Percentiles rank a stretch among this genome's conserved stretches.
phyloP scores from a whole-genome alignment of 164 flowering plant species.

The Houttuynia cordata region DNA sequence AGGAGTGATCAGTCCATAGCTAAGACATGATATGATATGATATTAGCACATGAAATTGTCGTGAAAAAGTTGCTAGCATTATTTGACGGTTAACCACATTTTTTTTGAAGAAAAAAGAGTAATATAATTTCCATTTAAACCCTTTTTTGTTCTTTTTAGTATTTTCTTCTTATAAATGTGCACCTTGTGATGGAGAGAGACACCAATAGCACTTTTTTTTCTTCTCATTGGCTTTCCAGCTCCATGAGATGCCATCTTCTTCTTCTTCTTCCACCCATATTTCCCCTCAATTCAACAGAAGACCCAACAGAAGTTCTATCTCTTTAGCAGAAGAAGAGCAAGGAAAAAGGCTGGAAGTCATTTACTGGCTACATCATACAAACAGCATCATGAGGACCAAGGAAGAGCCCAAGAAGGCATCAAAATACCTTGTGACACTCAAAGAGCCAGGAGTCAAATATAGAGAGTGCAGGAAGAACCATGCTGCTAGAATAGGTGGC shows the following conservation, averaged over 20 bases:
- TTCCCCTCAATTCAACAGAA: neutral
- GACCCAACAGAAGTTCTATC: neutral
- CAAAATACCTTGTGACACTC: constrained; percentile 3
- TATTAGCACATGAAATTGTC: neutral
- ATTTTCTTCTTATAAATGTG: neutral
- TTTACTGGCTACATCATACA: neutral
- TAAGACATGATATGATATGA: neutral
- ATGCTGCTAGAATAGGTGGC: constrained; percentile 71
- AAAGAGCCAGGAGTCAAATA: constrained; percentile 33
- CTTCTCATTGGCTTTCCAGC: neutral
- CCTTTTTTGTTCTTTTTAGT: neutral
- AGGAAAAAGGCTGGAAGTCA: neutral
- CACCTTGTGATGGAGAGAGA: neutral
- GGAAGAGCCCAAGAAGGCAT: neutral
- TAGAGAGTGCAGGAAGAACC: constrained; percentile 78
- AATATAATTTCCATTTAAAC: no score
- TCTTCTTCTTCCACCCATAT: neutral
- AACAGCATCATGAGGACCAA: neutral
- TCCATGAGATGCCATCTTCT: neutral
- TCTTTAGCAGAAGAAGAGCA: neutral
- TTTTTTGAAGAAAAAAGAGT: no score
- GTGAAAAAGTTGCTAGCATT: neutral
- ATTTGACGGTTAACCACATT: neutral
- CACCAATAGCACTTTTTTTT: neutral
- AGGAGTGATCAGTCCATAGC: neutral